Evolutionary conservation across 345 rosid species (phyloP), one percentile per base, ranked within the genome.

Genomic region (Eucalyptus tenuipes): DNA sequence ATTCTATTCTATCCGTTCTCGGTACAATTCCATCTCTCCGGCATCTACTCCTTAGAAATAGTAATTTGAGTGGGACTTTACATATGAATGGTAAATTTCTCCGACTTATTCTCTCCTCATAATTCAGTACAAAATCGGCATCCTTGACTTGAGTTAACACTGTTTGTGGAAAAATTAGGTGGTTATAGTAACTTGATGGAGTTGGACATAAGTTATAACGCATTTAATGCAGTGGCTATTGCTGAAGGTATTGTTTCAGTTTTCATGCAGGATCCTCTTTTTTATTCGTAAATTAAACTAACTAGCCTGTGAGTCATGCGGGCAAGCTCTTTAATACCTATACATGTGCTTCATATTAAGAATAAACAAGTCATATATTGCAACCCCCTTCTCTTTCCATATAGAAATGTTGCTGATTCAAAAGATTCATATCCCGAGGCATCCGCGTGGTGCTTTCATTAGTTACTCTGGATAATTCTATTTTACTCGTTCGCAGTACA

Each of bases 11-110:
- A 22, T 8, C 57, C 5, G 1, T 53, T 53, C 57, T 53, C 5
- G 11, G 57, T 7, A 20, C 4, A 6, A 20, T 53, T 53, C 57
- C 57, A 22, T 53, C 57, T 53, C 57, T 53, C 10, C 20, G 10
- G 10, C 8, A 22, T 20, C 4, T 50, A 16, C 6, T 2, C 29
- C 61, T 55, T 2, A 0, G 0, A 4, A 0, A 2, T 1, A 24
- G 0, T 4, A 20, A 55, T 8, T 55, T 55, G 13, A 55, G 13
- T 24, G n/a, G n/a, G 64, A 57, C n/a, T 57, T 24, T 24, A 4
- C 13, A 24, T 1, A 0, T 24, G 13, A 4, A 7, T 57, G 13
- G n/a, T 57, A 55, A 50, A 24, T 57, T 57, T 10, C 3, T 57
- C n/a, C 13, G 0, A 1, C n/a, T 57, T 57, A 57, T 57, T 57